Base-by-base conservation (phyloP, 192 early-diverging fungal species). In the Mortierella alpina region DNA sequence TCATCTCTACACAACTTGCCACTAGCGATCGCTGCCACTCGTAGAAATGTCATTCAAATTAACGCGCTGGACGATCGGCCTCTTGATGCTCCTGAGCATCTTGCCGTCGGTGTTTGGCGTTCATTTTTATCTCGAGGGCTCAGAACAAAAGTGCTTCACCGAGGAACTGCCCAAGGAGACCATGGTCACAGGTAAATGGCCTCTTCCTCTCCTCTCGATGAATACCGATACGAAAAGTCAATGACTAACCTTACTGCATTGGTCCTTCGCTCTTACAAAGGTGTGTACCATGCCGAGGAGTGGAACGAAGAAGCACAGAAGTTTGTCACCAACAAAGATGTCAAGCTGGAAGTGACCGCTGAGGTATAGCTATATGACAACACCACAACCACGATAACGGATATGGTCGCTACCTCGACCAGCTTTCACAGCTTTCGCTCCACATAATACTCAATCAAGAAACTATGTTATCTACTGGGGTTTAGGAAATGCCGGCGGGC, bases 161-260 rank as follows among this genome's bases (percentile, higher is more conserved):
- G 97, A 98, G 75, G 96, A 98, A 69, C 86, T 98, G 45, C 95
- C 97, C 23, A 91, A 90, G 78, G 94, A 95, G 64, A 94, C 95
- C 39, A 87, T 93, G 53, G 92, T 96, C 40, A 90, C 92, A 20
- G 95, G 96, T 90, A 82, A 22, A 53, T 0, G 9, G 42, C 48
- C 13, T n/a, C n/a, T 41, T 45, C 22, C 31, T 23, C 18, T 52
- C n/a, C 15, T 41, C 11, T 50, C n/a, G 20, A 56, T 56, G 55
- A 10, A 11, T 18, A 18, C 40, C 17, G 58, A 65, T 52, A 10
- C 49, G 23, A 17, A 31, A 23, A 65, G 23, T 31, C 31, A 17
- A 65, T 65, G 49, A 31, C 18, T 31, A 51, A 7, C 70, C 40
- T 55, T 14, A 45, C 41, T 23, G 2, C 70, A 7, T 54, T 54